Base-by-base conservation (phyloP, 1,284 basidiomycete species). In the Pisolithus thermaeus region DNA sequence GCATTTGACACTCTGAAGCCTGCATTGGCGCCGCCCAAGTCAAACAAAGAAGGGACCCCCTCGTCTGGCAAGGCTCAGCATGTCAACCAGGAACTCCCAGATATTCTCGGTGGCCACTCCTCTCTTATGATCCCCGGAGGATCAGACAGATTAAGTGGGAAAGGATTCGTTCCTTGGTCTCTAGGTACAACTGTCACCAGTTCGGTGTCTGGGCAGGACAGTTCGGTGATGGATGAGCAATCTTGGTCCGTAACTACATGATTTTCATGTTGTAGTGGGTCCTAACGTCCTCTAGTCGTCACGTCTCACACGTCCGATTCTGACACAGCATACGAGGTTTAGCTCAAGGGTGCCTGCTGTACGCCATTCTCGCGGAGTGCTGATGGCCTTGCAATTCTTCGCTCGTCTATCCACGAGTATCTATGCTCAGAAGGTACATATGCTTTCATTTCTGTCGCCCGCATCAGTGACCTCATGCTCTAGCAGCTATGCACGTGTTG, bases 121-220 rank as follows among this genome's bases (percentile, higher is more conserved):
- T 77, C 85, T 6, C 74, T 95, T 25, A 80, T 85, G 71, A 79
- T 79, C 7, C 64, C 68, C 45, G 52, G 63, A 1, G 70, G 70
- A 22, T 40, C 18, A 8, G 41, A 28, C 23, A 12, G 11, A 30
- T 69, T 67, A n/a, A 61, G 65, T 18, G 18, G 18, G 1, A 60
- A 67, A 3, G 74, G 75, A 2, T 94, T 92, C 62, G 87, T 87
- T 1, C 92, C 94, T 0, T 97, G 92, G 90, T 84, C 89, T 7
- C 75, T 30, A 77, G 92, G 28, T 97, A 97, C 64, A 86, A 83
- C 59, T 90, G 92, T 0, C 91, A 94, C 66, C 95, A 97, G 66
- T 98, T 98, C 62, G 96, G 94, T 1, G 70, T 66, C 4, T 98
- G 90, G 87, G 96, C 96, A 1, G 93, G 93, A n/a, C 96, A 98